These are phyloP conservation scores for Phaeophleospora eucalypticola DNA, from an alignment of 2,329 filamentous ascomycete species.

Conservation along the genomic window DNA sequence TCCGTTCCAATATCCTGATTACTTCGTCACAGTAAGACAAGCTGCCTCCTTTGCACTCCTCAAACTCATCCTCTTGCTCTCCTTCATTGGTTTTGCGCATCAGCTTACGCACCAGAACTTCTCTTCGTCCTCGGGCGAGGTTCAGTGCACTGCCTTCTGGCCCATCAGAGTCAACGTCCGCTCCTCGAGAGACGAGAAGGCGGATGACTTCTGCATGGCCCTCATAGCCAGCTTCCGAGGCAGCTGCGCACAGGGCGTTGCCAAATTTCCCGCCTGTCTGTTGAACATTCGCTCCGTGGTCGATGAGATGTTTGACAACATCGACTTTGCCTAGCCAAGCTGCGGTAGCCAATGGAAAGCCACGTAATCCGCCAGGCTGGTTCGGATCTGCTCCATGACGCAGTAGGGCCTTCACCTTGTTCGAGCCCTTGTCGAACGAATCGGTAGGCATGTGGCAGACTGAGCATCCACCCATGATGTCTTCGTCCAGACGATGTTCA, in stretches of 20 bases:
- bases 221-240: constrained; percentile 35
- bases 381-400: constrained; percentile 24
- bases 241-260: constrained; percentile 30
- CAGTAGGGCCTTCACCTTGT: constrained; percentile 26
- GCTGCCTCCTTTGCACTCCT: not conserved
- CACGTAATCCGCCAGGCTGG: constrained; percentile 17
- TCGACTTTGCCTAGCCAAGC: constrained; percentile 22
- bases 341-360: constrained; percentile 24
- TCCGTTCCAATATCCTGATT: constrained; percentile 14
- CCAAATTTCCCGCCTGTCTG: constrained; percentile 19
- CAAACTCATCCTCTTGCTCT: not conserved
- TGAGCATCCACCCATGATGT: constrained; percentile 16
- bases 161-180: constrained; percentile 25
- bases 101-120: not conserved
- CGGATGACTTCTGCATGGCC: constrained; percentile 13
- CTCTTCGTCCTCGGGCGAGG: constrained; percentile 3
- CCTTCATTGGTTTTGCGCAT: not conserved
- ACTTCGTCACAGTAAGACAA: constrained; percentile 20
- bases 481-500: constrained; percentile 18
- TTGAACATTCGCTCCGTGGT: constrained; percentile 24
- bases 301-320: constrained; percentile 24
- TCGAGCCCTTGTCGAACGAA: constrained; percentile 11
- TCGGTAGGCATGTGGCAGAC: constrained; percentile 15
- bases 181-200: constrained; percentile 16
- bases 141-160: constrained; percentile 11